A percentile compares a stretch with the other conserved stretches of the same genome.
phyloP scores from a whole-genome alignment of 805 yeast species.

The Barnettozyma populi region DNA sequence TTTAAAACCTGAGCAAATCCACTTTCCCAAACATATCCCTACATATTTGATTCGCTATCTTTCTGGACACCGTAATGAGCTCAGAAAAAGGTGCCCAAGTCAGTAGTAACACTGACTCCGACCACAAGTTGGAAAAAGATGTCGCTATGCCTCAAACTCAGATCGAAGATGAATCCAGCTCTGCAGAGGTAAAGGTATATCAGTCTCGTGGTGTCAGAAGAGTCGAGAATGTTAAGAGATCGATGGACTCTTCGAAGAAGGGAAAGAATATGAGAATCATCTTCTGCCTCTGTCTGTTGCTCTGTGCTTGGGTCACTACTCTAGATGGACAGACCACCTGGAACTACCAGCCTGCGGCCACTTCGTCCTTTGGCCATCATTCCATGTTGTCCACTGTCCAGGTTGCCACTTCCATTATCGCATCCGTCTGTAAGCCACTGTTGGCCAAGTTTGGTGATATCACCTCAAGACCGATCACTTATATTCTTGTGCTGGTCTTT shows the following conservation, averaged over 20 bases:
- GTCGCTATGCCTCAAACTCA: neutral
- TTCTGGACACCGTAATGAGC: neutral
- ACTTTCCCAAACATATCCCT: no score
- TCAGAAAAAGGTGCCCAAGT: neutral
- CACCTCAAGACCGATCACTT: conserved; percentile 36
- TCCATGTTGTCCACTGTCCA: conserved; percentile 35
- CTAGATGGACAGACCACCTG: conserved; percentile 30
- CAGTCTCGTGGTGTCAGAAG: conserved; percentile 24
- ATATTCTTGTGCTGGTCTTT: conserved; percentile 27
- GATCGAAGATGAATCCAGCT: neutral
- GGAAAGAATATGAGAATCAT: conserved; percentile 15
- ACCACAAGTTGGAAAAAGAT: neutral
- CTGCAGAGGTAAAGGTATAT: conserved; percentile 5
- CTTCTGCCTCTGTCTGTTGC: conserved; percentile 12
- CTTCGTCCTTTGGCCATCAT: conserved; percentile 34
- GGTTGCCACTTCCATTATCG: conserved; percentile 35
- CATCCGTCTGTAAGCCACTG: conserved; percentile 34
- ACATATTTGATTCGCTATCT: no score
- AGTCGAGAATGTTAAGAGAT: conserved; percentile 18
- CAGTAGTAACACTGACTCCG: neutral
- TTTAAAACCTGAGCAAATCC: no score
- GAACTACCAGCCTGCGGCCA: conserved; percentile 34
- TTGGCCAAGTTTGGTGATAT: conserved; percentile 38
- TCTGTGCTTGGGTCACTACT: conserved; percentile 17
- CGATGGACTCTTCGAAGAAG: conserved; percentile 15